These are phyloP conservation scores for Hypoxylon crocopeplum DNA, from an alignment of 495 filamentous ascomycete genomes.

Conservation along the genomic window DNA sequence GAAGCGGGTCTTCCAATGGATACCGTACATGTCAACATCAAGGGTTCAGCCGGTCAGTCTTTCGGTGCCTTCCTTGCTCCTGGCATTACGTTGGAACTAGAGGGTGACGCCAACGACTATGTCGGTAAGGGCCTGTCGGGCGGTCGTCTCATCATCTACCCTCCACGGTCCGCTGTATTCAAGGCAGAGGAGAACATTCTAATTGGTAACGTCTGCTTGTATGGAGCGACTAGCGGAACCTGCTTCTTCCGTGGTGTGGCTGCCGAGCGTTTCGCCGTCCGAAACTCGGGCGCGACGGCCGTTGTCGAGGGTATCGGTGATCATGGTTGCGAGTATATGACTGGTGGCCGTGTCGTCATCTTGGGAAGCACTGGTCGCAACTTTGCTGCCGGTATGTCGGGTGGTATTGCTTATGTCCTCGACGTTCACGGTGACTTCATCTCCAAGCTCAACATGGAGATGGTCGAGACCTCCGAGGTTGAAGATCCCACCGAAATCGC, in stretches of 20 bases:
- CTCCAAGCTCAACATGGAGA: constrained; percentile 96
- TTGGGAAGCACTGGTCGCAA: constrained; percentile 96
- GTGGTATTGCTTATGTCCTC: constrained; percentile 96
- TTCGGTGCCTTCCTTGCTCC: constrained; percentile 96
- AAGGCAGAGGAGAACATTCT: constrained; percentile 98
- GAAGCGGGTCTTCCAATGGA: constrained; percentile 91
- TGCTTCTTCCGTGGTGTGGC: constrained; percentile 99
- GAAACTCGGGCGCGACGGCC: constrained; percentile 95
- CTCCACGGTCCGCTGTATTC: constrained; percentile 89
- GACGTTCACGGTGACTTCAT: constrained; percentile 92
- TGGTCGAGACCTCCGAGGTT: constrained; percentile 91
- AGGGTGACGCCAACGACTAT: constrained; percentile 98
- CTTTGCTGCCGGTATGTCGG: constrained; percentile 99
- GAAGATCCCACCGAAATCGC: constrained; percentile 94
- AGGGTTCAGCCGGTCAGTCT: constrained; percentile 97
- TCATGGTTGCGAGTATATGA: constrained; percentile 99
- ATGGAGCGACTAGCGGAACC: constrained; percentile 91
- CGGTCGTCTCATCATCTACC: constrained; percentile 95
- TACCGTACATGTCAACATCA: constrained; percentile 96
- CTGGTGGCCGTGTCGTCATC: constrained; percentile 89
- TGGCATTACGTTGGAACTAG: constrained; percentile 94
- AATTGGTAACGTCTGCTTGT: constrained; percentile 96
- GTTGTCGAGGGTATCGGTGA: constrained; percentile 98
- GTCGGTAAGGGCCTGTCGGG: constrained; percentile 98
- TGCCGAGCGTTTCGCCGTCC: constrained; percentile 96